These are phyloP conservation scores for Aspergillus quadrilineatus DNA, from an alignment of 2,329 filamentous ascomycete species.

Conservation along the genomic window DNA sequence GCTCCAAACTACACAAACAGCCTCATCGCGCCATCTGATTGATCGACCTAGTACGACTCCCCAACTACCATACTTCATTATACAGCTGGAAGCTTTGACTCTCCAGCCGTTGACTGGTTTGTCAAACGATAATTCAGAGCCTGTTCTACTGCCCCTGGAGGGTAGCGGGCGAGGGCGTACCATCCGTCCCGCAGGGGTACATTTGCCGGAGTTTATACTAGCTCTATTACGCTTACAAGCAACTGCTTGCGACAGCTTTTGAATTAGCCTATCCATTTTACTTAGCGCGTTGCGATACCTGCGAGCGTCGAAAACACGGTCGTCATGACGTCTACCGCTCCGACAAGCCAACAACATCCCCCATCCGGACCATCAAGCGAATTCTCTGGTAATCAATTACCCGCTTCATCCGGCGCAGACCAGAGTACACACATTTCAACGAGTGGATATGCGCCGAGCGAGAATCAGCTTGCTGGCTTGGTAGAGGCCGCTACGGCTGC, in stretches of 20 bases:
- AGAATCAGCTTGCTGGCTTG: constrained; percentile 47
- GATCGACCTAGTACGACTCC: constrained; percentile 22
- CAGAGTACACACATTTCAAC: constrained; percentile 29
- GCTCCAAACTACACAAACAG: constrained; percentile 43
- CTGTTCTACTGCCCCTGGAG: constrained; percentile 8
- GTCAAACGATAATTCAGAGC: not conserved
- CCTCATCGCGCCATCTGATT: constrained; percentile 30
- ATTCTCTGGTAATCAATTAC: constrained; percentile 25
- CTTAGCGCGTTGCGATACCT: not conserved
- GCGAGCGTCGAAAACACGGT: not conserved
- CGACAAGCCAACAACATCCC: constrained; percentile 32
- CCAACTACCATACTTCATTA: constrained; percentile 8
- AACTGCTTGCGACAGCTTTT: not conserved
- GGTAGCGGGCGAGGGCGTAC: not conserved
- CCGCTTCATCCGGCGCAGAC: constrained; percentile 32
- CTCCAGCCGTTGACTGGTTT: constrained; percentile 2
- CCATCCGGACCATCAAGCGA: constrained; percentile 29
- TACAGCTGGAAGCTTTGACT: constrained; percentile 13
- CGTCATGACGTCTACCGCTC: constrained; percentile 31
- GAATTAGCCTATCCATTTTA: not conserved
- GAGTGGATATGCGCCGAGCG: constrained; percentile 36
- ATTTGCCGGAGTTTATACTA: not conserved
- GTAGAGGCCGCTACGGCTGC: constrained; percentile 49
- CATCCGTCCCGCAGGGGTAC: constrained; percentile 7
- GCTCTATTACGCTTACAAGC: not conserved